Evolutionary conservation across 768 basidiomycete genomes (phyloP), one percentile per base, ranked within the genome.

Genomic region (Trametopsis cervina): DNA sequence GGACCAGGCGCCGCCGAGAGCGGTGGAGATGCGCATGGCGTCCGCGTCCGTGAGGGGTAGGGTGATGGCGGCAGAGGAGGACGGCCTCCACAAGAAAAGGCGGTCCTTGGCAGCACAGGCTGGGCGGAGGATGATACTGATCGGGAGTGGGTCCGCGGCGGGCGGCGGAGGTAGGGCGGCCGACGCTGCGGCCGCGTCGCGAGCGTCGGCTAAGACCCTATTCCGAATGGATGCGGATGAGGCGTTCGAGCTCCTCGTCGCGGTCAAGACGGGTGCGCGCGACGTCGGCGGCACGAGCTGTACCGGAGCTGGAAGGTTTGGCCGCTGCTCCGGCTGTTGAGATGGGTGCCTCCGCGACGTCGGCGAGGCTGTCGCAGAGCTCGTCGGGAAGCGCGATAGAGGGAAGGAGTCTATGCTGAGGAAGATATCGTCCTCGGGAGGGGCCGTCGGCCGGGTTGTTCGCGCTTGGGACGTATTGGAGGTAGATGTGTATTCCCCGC

Each of bases 391-490:
- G 15, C 1, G 6, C 2, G 44, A 56, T 23, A 5, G 53, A 40
- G 5, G 59, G 55, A 13, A 58, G 54, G 38, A 61, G 54, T 33
- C 47, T 46, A 43, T 18, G 0, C 2, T 10, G 0, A 4, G 37
- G 29, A 3, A 47, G 51, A 46, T 50, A 54, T 23, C 41, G 18
- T 17, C 59, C 57, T 20, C 57, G 37, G 3, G 54, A 60, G 4
- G 59, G 59, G 22, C 44, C 56, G 43, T 58, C 60, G 2, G 56
- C 55, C 1, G 56, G 55, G 47, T 59, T 57, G 13, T 12, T 3
- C 5, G 50, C 52, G 43, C 57, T 57, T 6, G 46, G 33, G 20
- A 59, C 52, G 29, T 59, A 58, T 12, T 24, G 25, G 4, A 43
- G 25, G 40, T 51, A 27, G 36, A 6, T 1, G 15, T 23, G n/a